phyloP scores from a whole-genome alignment of 805 yeast genomes.

The Candida taoyuanica region DNA sequence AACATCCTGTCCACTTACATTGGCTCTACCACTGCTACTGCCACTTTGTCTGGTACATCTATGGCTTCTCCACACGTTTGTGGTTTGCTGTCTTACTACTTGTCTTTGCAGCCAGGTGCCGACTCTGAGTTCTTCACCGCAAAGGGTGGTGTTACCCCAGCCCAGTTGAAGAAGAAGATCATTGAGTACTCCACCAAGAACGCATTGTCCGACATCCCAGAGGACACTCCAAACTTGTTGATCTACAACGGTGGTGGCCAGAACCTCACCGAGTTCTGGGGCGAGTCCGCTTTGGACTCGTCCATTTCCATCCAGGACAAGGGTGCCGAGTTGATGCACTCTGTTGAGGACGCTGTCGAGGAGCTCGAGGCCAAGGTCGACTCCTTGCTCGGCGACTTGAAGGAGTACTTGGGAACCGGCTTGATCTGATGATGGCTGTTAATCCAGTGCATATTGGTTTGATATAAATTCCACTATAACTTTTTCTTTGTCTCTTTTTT shows the following conservation, averaged over 20 bases:
- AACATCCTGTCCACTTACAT: constrained; percentile 80
- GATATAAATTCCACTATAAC: too few relatives aligned
- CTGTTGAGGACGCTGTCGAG: constrained; percentile 19
- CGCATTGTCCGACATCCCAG: constrained; percentile 57
- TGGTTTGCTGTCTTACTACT: constrained; percentile 85
- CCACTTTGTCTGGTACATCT: constrained; percentile 89
- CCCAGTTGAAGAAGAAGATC: constrained; percentile 70
- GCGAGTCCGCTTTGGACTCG: constrained; percentile 1
- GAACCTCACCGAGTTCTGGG: constrained; percentile 39
- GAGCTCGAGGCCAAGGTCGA: constrained; percentile 21
- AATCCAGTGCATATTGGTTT: too few relatives aligned
- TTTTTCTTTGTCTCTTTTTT: neutral
- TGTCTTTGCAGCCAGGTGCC: constrained; percentile 77
- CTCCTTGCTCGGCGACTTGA: constrained; percentile 14
- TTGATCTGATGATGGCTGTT: constrained; percentile 8
- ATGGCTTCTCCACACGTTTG: constrained; percentile 98
- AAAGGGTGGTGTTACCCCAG: constrained; percentile 56
- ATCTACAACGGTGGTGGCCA: constrained; percentile 82
- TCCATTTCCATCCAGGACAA: constrained; percentile 11
- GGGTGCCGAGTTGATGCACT: constrained; percentile 7
- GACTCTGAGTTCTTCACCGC: constrained; percentile 58
- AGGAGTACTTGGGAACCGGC: constrained; percentile 16
- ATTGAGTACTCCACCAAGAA: constrained; percentile 63
- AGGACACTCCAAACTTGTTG: constrained; percentile 70
- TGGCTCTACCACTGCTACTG: constrained; percentile 72